A percentile compares a stretch with the other conserved stretches of the same genome.
Conservation (phyloP, 345 rosid species). For the Salix purpurea region DNA sequence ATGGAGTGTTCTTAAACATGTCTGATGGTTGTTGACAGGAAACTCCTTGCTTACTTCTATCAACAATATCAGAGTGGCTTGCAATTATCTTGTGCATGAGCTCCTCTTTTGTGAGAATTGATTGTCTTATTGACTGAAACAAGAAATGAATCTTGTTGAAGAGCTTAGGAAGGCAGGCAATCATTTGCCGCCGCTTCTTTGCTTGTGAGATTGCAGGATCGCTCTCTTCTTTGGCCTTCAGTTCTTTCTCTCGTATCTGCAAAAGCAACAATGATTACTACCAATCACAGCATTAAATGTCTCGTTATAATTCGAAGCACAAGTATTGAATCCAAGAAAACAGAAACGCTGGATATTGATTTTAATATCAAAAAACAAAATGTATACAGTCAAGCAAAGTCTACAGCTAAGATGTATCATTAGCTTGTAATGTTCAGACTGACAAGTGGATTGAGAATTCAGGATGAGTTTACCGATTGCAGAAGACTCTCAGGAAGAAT, state of each 20-base stretch:
- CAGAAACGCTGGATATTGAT: not conserved
- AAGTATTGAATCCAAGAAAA: not conserved
- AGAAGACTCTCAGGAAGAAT: slow-evolving; percentile 52
- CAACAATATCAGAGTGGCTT: slow-evolving; percentile 54
- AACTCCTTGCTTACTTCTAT: slow-evolving; percentile 52
- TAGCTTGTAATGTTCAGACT: not conserved
- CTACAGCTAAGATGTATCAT: not conserved
- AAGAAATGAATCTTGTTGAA: slow-evolving; percentile 62
- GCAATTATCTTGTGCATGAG: slow-evolving; percentile 58
- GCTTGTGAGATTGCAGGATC: slow-evolving; percentile 85
- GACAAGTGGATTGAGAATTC: not conserved
- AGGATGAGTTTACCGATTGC: slow-evolving; percentile 49
- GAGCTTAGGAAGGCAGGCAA: slow-evolving; percentile 69
- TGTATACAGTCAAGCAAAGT: not conserved
- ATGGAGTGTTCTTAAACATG: slow-evolving; percentile 1
- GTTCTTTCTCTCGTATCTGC: slow-evolving; percentile 78
- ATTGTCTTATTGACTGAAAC: slow-evolving; percentile 58
- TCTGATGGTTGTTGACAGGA: not conserved
- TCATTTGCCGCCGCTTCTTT: slow-evolving; percentile 60
- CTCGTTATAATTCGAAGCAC: not conserved
- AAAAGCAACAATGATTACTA: slow-evolving; percentile 4
- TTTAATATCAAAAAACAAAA: not conserved
- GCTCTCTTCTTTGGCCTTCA: slow-evolving; percentile 50
- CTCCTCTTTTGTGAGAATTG: slow-evolving; percentile 75
- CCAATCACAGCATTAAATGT: not conserved